phyloP scores from a whole-genome alignment of 495 filamentous ascomycete genomes.

The Staphylotrichum longicolle region DNA sequence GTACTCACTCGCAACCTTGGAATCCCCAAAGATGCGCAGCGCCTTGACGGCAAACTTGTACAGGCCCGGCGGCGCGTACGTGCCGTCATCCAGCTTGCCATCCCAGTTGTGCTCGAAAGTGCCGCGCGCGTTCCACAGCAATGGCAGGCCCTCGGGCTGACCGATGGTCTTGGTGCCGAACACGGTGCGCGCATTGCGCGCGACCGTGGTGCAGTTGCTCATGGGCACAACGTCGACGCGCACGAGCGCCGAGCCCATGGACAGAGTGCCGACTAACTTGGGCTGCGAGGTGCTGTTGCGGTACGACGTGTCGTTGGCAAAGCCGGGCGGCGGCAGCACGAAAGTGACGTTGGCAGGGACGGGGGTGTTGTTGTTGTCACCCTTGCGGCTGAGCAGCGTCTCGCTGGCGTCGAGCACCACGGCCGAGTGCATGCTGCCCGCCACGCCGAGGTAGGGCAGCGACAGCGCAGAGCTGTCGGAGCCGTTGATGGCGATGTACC shows the following conservation, averaged over 20 bases:
- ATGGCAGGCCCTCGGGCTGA: conserved; percentile 37
- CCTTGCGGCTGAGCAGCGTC: conserved; percentile 36
- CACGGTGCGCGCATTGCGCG: conserved; percentile 28
- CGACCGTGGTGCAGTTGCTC: conserved; percentile 28
- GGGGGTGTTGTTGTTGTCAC: conserved; percentile 33
- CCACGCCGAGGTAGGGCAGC: conserved; percentile 52
- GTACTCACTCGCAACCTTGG: conserved; percentile 34
- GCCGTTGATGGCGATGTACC: conserved; percentile 51
- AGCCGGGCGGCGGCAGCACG: conserved; percentile 38
- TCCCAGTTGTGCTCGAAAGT: conserved; percentile 36
- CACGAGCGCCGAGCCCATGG: conserved; percentile 46
- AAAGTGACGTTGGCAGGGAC: conserved; percentile 41
- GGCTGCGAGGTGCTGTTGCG: conserved; percentile 28
- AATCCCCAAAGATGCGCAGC: conserved; percentile 45
- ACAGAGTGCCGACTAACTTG: conserved; percentile 33
- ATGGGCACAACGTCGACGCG: conserved; percentile 45
- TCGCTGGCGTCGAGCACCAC: conserved; percentile 38
- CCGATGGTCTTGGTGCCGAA: conserved; percentile 43
- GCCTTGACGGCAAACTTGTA: conserved; percentile 48
- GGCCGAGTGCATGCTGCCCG: conserved; percentile 43
- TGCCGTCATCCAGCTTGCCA: conserved; percentile 44
- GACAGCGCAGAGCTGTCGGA: conserved; percentile 48
- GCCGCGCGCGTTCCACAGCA: conserved; percentile 42
- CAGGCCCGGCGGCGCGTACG: conserved; percentile 40
- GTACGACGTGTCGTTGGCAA: conserved; percentile 37